Base-by-base conservation (phyloP, 176 grass and related monocot species). In the Dactylis glomerata region DNA sequence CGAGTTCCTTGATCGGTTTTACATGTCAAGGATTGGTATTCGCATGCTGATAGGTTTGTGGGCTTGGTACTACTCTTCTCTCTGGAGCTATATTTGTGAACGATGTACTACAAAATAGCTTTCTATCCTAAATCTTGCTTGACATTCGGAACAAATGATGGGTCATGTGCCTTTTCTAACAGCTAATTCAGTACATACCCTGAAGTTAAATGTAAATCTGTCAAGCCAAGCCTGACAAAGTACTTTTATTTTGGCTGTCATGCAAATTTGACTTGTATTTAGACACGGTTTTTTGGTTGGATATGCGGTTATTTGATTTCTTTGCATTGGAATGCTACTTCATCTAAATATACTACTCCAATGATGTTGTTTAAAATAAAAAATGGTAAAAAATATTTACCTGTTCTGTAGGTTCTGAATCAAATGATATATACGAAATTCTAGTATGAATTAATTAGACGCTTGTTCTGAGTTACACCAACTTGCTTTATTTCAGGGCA, bases 11-110 rank as follows among this genome's bases (percentile, higher is more conserved):
- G 95, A 97, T 73, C 91, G 95, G 4, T 97, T 97, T 80, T 97
- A 97, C 91, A 73, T 97, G 81, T 93, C 95, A 10, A 94, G 95
- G 62, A 97, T 97, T 82, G 95, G 91, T 24, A 95, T 97, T 59
- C 95, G 92, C 52, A 95, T 95, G 95, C 91, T 97, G 33, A 97
- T 97, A 97, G 95, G 95, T 97, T 76, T 81, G 84, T 34, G 38
- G 67, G 77, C 80, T 86, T 65, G n/a, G 20, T 80, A 83, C 87
- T 83, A 72, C 69, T 63, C 42, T 85, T 89, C 42, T 68, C 40
- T 73, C 73, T 82, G 55, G 76, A 42, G 49, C 63, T 66, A 78
- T 86, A 58, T 28, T 82, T 73, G 49, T 73, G 61, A 57, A 61
- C 12, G 72, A 50, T 73, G 28, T 40, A 59, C 51, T 75, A 34